Percentiles rank a stretch among this genome's conserved stretches.
phyloP scores from a whole-genome alignment of 345 rosid genomes.

The Carallia brachiata region DNA sequence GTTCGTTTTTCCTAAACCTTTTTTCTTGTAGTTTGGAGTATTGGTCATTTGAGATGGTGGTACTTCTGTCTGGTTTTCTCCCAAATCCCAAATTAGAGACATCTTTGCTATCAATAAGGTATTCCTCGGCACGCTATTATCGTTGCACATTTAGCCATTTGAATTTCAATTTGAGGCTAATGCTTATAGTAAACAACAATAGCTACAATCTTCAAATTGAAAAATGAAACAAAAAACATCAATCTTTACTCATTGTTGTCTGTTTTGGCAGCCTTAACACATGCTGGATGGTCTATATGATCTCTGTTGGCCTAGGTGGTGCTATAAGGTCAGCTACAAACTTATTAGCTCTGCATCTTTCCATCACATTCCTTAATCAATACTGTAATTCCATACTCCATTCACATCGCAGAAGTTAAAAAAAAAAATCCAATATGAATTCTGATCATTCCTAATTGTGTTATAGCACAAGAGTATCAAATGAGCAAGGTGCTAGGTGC shows the following conservation, averaged over 20 bases:
- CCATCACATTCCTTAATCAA: background rate
- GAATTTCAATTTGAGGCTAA: no score
- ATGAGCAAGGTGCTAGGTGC: slow-evolving; percentile 60
- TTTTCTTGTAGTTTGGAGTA: slow-evolving; percentile 34
- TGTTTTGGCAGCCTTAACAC: slow-evolving; percentile 56
- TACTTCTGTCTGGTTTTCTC: slow-evolving; percentile 42
- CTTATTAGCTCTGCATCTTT: background rate
- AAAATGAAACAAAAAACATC: background rate
- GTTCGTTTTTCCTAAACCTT: background rate
- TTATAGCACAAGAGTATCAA: slow-evolving; percentile 51
- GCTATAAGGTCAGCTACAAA: slow-evolving; percentile 47
- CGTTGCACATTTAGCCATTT: background rate
- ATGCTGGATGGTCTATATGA: slow-evolving; percentile 62
- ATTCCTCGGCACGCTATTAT: background rate
- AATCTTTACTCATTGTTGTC: background rate
- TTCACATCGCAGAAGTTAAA: background rate
- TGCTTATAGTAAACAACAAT: no score
- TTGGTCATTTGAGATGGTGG: slow-evolving; percentile 48
- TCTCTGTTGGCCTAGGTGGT: slow-evolving; percentile 66
- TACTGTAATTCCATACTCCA: background rate
- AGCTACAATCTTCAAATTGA: no score
- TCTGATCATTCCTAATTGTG: background rate
- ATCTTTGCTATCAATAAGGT: slow-evolving; percentile 47
- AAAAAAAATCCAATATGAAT: background rate
- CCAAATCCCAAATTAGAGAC: slow-evolving; percentile 49